phyloP scores from a whole-genome alignment of 345 rosid species.

The Rhodamnia rubescens region DNA sequence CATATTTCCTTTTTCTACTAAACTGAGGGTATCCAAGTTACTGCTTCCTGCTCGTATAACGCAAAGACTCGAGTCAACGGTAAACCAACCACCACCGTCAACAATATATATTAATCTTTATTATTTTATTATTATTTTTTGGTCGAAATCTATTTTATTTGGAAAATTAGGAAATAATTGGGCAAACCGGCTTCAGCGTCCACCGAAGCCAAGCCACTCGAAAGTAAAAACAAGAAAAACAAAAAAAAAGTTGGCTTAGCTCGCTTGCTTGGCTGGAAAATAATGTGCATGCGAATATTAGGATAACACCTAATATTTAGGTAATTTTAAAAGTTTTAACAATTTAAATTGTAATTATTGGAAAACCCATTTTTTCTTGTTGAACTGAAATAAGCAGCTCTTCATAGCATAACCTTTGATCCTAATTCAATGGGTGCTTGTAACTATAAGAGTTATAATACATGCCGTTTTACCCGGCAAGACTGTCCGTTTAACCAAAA shows the following conservation, averaged over 20 bases:
- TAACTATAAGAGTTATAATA: no score
- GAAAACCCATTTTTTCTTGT: background rate
- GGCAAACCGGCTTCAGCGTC: background rate
- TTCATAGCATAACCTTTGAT: background rate
- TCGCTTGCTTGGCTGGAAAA: background rate
- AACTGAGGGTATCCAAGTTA: no score
- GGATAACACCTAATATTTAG: background rate
- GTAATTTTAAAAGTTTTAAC: background rate
- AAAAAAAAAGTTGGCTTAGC: background rate
- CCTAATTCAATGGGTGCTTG: background rate
- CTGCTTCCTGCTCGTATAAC: accelerated
- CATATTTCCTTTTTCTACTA: no score
- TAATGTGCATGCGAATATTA: background rate
- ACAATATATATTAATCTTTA: background rate
- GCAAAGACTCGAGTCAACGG: background rate
- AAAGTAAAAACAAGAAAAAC: no score
- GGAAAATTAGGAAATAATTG: background rate
- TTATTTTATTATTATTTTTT: no score
- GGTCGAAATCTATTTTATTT: no score
- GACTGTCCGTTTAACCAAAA: accelerated
- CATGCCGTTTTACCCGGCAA: accelerated
- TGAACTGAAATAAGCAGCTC: background rate
- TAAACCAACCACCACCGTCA: background rate
- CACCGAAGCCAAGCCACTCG: background rate
- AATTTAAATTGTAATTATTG: background rate